A percentile compares a stretch with the other conserved stretches of the same genome.
phyloP scores from a whole-genome alignment of 1,284 basidiomycete genomes.

The Ganoderma sp. region DNA sequence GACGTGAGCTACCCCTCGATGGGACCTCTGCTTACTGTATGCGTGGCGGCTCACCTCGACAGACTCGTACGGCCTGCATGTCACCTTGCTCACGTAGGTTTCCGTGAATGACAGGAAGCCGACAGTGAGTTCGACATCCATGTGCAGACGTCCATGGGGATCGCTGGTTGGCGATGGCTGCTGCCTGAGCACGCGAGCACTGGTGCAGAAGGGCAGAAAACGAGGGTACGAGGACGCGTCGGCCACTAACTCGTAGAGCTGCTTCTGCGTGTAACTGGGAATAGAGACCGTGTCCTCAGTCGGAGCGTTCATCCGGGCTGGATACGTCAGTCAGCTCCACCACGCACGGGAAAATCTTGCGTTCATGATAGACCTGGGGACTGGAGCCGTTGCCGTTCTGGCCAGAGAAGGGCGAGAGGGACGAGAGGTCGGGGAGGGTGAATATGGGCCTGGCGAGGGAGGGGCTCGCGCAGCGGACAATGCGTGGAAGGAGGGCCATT shows the following conservation, averaged over 20 bases:
- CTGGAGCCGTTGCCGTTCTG: constrained; percentile 36
- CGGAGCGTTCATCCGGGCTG: constrained; percentile 9
- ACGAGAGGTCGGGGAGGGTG: constrained; percentile 48
- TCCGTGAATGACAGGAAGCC: constrained; percentile 90
- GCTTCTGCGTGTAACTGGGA: constrained; percentile 67
- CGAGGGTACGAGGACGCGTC: constrained; percentile 86
- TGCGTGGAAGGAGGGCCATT: constrained; percentile 33
- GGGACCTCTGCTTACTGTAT: background rate
- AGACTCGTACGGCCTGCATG: constrained; percentile 74
- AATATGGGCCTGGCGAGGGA: constrained; percentile 43
- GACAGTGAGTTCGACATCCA: constrained; percentile 88
- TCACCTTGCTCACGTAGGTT: constrained; percentile 87
- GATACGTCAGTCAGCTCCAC: constrained; percentile 18
- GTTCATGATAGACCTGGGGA: constrained; percentile 59
- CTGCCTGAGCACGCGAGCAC: constrained; percentile 69
- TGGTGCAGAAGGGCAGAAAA: constrained; percentile 91
- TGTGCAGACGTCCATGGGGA: constrained; percentile 35
- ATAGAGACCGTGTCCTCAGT: constrained; percentile 24
- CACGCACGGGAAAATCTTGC: constrained; percentile 81
- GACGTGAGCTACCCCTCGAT: constrained; percentile 8
- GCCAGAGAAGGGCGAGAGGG: constrained; percentile 45
- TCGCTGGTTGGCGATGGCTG: constrained; percentile 36
- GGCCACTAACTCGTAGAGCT: constrained; percentile 88
- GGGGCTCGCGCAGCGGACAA: constrained; percentile 17
- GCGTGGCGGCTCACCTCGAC: constrained; percentile 67